Evolutionary conservation across 78 protist genomes (phyloP), one percentile per base, ranked within the genome.

Genomic region (Planoprotostelium fungivorum): DNA sequence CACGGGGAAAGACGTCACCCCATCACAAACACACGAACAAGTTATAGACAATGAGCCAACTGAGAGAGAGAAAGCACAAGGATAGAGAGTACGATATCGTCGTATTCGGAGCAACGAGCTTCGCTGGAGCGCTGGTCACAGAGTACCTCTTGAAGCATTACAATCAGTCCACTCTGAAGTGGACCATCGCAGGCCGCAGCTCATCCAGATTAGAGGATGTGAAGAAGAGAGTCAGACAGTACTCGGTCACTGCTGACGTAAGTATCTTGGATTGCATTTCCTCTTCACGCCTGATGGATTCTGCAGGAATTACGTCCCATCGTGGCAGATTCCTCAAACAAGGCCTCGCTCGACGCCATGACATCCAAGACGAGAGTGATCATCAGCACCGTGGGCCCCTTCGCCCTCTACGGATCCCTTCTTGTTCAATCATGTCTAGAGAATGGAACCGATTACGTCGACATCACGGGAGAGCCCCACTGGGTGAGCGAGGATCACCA

Each of bases 381-480:
- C 38, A 36, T 92, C 5, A 38, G 84, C 86, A 23, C 86, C 36
- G 91, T 85, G 34, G 93, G 95, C 1, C 95, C 95, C 0, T 93
- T 84, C 51, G 1, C 16, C 28, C 34, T 0, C 31, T 37, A 35
- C 63, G 92, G 92, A 29, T 0, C 34, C 31, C 87, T 87, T 25
- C 86, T 93, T 31, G 89, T 93, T 28, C 86, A 85, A 31, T 87
- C 93, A 0, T 93, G 95, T 73, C 86, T 86, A 16, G 31, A 28
- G 35, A 0, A 0, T 31, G 73, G 83, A n/a, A 63, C 89, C 1
- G 34, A 85, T 84, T 93, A 93, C 83, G 90, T 88, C 86, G 95
- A 93, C 91, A 90, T 93, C 91, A 90, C 86, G 36, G 95, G 95
- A 23, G 95, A 93, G 91, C 0, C 34, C n/a, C 84, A 25, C 73